Percentiles rank a stretch among this genome's conserved stretches.
Evolutionary conservation across 2,329 filamentous ascomycete genomes (phyloP).

Genomic region (Fusarium verticillioides): DNA sequence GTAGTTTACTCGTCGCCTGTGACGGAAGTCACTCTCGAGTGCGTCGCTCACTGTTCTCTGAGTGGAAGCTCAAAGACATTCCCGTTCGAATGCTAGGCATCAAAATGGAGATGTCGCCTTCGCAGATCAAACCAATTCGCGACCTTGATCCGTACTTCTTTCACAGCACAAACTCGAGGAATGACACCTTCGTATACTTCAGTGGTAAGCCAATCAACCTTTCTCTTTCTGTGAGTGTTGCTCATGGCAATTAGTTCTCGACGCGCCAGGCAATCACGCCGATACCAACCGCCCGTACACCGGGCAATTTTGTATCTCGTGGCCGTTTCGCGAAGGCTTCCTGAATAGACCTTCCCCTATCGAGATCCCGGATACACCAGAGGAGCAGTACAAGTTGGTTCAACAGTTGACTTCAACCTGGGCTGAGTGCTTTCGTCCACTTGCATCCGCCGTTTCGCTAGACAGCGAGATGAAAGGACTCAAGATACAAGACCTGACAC

Average conservation of each 20-base stretch:
- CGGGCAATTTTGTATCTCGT: slow-evolving; percentile 63
- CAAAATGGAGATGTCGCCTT: slow-evolving; percentile 53
- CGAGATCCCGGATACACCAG: slow-evolving; percentile 53
- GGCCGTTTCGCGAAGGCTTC: slow-evolving; percentile 56
- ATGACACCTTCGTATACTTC: slow-evolving; percentile 64
- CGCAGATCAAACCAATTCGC: slow-evolving; percentile 55
- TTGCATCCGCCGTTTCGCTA: slow-evolving; percentile 54
- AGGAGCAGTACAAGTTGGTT: slow-evolving; percentile 55
- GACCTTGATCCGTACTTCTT: slow-evolving; percentile 65
- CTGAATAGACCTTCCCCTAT: slow-evolving; percentile 46
- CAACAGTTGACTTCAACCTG: slow-evolving; percentile 57
- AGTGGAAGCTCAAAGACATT: slow-evolving; percentile 52
- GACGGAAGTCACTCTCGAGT: slow-evolving; percentile 61
- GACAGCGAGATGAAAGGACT: slow-evolving; percentile 58
- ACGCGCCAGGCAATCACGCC: slow-evolving; percentile 57
- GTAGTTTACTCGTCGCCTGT: slow-evolving; percentile 60
- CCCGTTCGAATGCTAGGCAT: slow-evolving; percentile 62
- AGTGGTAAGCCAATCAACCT: slow-evolving; percentile 52
- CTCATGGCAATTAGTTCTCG: slow-evolving; percentile 52
- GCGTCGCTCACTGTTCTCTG: slow-evolving; percentile 52
- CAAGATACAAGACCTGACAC: slow-evolving; percentile 61
- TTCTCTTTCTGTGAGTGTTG: fast-evolving
- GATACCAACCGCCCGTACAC: slow-evolving; percentile 51
- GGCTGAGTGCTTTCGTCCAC: slow-evolving; percentile 60
- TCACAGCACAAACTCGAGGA: slow-evolving; percentile 63